Conservation (phyloP, 108 stramenopile genomes). For the Cyclotella kingstonii region DNA sequence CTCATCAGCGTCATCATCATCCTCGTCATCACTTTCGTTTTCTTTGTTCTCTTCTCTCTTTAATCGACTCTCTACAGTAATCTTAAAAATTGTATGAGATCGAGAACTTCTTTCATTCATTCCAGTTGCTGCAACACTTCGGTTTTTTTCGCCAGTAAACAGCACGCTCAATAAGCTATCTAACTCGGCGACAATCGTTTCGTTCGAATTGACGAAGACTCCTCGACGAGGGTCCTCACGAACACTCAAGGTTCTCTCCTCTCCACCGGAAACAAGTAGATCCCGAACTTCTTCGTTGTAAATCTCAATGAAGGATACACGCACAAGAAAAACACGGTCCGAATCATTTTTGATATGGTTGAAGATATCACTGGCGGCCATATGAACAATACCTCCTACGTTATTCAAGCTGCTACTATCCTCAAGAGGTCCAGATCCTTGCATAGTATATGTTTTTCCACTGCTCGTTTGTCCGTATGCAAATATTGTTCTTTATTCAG, state of each 20-base stretch:
- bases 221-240: constrained; percentile 94
- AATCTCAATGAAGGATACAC: constrained; percentile 97
- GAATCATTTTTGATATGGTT: constrained; percentile 55
- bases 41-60: constrained; percentile 28
- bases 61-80: constrained; percentile 89
- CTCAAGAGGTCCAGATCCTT: constrained; percentile 70
- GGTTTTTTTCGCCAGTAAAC: constrained; percentile 83
- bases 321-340: constrained; percentile 77
- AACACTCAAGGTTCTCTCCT: constrained; percentile 56
- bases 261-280: constrained; percentile 63
- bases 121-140: constrained; percentile 86
- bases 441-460: constrained; percentile 95
- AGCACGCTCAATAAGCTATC: constrained; percentile 72
- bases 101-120: constrained; percentile 97
- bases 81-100: constrained; percentile 94
- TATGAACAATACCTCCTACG: constrained; percentile 72
- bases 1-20: constrained; percentile 24
- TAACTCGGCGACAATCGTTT: constrained; percentile 82
- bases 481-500: constrained; percentile 90
- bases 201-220: constrained; percentile 91
- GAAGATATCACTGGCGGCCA: constrained; percentile 86
- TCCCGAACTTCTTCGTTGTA: constrained; percentile 99
- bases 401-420: constrained; percentile 14
- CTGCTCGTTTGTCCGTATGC: constrained; percentile 92
- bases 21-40: constrained; percentile 24